These are phyloP conservation scores for Zygnema circumcarinatum DNA, from an alignment of 139 green algal species.

Conservation along the genomic window DNA sequence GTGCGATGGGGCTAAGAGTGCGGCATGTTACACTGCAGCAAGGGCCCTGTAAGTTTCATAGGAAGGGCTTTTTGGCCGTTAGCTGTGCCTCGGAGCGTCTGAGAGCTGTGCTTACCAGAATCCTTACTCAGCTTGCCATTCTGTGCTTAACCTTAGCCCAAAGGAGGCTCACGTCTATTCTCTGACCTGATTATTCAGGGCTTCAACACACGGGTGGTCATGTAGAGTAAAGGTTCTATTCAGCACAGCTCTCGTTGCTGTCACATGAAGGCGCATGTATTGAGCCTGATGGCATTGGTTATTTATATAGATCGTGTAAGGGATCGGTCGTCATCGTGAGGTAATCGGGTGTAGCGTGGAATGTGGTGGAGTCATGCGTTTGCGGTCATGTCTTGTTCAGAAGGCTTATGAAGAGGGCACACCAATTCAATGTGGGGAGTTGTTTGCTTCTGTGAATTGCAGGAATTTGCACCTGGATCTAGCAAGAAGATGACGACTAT, in stretches of 20 bases:
- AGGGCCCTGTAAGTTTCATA: neutral
- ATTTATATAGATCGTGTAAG: too few relatives aligned
- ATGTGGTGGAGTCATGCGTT: too few relatives aligned
- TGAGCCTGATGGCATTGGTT: neutral
- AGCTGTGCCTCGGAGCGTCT: neutral
- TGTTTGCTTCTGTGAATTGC: neutral
- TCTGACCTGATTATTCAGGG: neutral
- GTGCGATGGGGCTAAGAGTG: neutral
- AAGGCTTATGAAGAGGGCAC: neutral
- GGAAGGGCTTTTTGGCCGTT: neutral
- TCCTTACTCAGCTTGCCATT: neutral
- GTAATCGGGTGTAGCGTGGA: too few relatives aligned
- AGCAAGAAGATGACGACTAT: slow-evolving; percentile 78
- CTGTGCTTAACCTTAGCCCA: neutral
- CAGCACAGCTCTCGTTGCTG: neutral
- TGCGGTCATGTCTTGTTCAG: neutral
- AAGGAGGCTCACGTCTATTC: neutral
- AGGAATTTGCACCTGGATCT: slow-evolving; percentile 56
- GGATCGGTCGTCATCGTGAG: too few relatives aligned
- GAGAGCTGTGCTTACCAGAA: neutral
- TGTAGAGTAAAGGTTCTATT: neutral
- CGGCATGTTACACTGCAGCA: neutral
- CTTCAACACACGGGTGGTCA: neutral
- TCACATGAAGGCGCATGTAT: neutral
- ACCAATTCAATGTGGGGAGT: neutral